Evolutionary conservation across 768 basidiomycete species (phyloP), one percentile per base, ranked within the genome.

Genomic region (Hygrocybe punicea): DNA sequence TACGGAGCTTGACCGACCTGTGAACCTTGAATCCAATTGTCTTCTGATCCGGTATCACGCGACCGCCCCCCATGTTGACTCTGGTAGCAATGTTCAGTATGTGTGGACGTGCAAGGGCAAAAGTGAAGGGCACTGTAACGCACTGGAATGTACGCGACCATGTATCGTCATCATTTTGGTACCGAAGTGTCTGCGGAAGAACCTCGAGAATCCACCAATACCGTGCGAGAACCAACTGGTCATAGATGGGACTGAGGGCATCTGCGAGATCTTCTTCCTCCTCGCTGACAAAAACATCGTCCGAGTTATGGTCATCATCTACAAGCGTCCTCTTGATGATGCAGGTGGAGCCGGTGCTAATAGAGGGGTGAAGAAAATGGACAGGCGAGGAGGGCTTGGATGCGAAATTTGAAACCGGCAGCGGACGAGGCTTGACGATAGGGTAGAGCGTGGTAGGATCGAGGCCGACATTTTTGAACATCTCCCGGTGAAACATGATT

Each of bases 131-230:
- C n/a, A n/a, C n/a, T n/a, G n/a, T n/a, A n/a, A n/a, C n/a, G n/a
- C n/a, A n/a, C 4, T 29, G 8, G 8, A 29, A 29, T 4, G 4
- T 8, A 4, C 4, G 4, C 8, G 29, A 4, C 29, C 29, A 79
- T 1, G 67, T 63, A 60, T 78, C 73, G 51, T 77, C 73, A 45
- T 73, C 70, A 23, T 69, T 70, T 58, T 79, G 78, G 60, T 66
- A 76, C 16, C 71, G 65, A n/a, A 74, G 67, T 55, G 70, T 71
- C 58, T 74, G 70, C 1, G 79, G 79, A 2, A 79, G 49, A 36
- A 75, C 53, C 67, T 91, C 88, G 29, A 91, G 69, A 19, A 84
- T 60, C 88, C 89, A 90, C 89, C 88, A 90, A 0, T 48, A 51
- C 47, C 62, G 72, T 21, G 69, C 58, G 4, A 75, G 62, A n/a